Percentiles rank a stretch among this genome's conserved stretches.
These are phyloP conservation scores for Plasmodium fragile DNA, from an alignment of 169 alveolate genomes.

Conservation along the genomic window DNA sequence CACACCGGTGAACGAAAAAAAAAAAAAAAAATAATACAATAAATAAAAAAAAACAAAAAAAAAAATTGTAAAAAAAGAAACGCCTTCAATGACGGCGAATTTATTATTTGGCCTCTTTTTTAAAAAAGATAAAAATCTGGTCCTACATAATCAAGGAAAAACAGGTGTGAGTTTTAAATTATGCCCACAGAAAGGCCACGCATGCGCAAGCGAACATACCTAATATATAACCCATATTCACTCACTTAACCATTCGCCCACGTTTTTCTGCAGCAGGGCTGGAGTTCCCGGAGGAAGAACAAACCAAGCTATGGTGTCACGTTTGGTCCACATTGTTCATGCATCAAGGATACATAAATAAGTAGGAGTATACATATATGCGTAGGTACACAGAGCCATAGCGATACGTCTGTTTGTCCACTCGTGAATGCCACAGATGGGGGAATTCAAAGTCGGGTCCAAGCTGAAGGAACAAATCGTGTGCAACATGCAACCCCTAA, in stretches of 20 bases:
- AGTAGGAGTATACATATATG: not conserved
- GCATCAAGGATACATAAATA: not conserved
- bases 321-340: not conserved
- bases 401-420: not conserved
- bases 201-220: not conserved
- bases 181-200: not conserved
- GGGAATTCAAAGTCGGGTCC: constrained; percentile 76
- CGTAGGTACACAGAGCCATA: not conserved
- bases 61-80: not conserved
- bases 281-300: not conserved
- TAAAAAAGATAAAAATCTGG: not conserved
- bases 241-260: not conserved
- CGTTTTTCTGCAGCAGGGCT: not conserved
- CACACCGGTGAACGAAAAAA: not conserved
- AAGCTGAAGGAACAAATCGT: constrained; percentile 77
- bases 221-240: not conserved
- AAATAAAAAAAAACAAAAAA: too few relatives aligned
- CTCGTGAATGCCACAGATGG: constrained; percentile 15
- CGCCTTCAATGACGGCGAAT: not conserved
- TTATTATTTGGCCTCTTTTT: not conserved
- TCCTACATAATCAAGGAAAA: not conserved
- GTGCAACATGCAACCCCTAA: constrained; percentile 89
- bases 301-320: not conserved
- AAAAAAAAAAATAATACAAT: not conserved
- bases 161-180: not conserved